Evolutionary conservation across 352 stramenopile genomes (phyloP).

Genomic region (Phytophthora boehmeriae): DNA sequence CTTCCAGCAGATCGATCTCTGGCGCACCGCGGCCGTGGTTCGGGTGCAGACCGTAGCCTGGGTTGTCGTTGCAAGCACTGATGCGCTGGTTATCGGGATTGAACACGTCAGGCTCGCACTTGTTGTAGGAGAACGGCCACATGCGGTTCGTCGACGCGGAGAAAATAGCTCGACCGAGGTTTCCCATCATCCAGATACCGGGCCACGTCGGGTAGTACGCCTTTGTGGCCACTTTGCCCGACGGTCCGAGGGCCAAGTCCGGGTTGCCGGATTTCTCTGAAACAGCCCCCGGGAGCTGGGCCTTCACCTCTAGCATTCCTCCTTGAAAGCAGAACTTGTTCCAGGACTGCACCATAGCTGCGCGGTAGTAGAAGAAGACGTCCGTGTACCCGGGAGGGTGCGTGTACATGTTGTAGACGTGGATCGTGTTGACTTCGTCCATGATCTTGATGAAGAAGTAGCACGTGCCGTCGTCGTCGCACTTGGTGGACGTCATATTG

Average conservation of each 20-base stretch:
- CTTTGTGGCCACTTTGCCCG: conserved; percentile 54
- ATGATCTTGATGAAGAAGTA: conserved; percentile 51
- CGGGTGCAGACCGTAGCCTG: conserved; percentile 91
- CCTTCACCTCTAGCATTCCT: conserved; percentile 92
- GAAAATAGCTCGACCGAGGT: conserved; percentile 95
- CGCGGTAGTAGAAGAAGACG: conserved; percentile 55
- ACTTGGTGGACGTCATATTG: conserved; percentile 69
- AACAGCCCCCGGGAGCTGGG: conserved; percentile 84
- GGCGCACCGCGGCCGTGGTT: conserved; percentile 88
- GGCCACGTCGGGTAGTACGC: conserved; percentile 91
- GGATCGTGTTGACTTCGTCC: conserved; percentile 44
- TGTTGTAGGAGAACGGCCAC: conserved; percentile 96
- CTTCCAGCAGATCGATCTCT: conserved; percentile 96
- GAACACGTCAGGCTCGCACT: conserved; percentile 78
- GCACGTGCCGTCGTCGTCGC: conserved; percentile 55
- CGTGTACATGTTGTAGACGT: conserved; percentile 66
- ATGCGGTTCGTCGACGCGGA: conserved; percentile 93
- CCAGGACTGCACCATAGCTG: conserved; percentile 90
- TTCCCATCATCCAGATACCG: conserved; percentile 96
- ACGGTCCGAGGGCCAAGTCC: conserved; percentile 45
- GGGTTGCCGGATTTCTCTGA: conserved; percentile 53
- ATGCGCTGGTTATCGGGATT: conserved; percentile 69
- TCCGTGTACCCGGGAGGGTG: conserved; percentile 52
- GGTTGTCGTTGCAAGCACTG: conserved; percentile 88
- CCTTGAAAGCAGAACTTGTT: conserved; percentile 95